Evolutionary conservation across 2,329 filamentous ascomycete species (phyloP), one percentile per base, ranked within the genome.

Genomic region (Escovopsis sp.): DNA sequence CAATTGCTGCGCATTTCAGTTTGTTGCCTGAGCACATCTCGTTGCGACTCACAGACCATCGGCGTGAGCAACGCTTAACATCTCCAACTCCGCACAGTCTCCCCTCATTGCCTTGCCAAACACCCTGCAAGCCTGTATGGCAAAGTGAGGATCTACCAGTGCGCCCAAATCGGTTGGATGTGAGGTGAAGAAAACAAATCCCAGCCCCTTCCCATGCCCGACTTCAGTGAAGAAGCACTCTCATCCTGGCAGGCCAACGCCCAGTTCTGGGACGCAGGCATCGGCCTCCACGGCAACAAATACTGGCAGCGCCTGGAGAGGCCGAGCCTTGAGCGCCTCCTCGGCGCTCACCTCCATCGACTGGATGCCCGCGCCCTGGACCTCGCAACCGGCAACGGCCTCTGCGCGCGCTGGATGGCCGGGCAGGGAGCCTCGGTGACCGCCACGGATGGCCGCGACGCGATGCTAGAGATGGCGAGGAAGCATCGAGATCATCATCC

Each of bases 361-460:
- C n/a, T 41, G 0, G 53, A 50, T 1, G 52, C 60, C 39, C 51
- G 51, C 7, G 64, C 63, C 0, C 56, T 71, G 6, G 68, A 71
- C 42, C 54, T 72, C n/a, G 65, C 67, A 4, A 68, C 65, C 0
- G 67, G 68, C 33, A 71, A 70, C 43, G 68, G 68, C 20, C 58
- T 71, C 24, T 61, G 63, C 14, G 64, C 67, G 13, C 61, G 67
- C 16, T 65, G 62, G 57, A 55, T 72, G 13, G 60, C 58, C 1
- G 49, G 49, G 9, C 45, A 55, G 16, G 61, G 59, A 9, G 58
- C 58, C 0, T 30, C 27, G n/a, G 63, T 71, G 11, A 46, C 64
- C 4, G 68, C 65, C 2, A 66, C 68, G 1, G 68, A 71, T 44
- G 67, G 61, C 33, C 62, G 60, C 31, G 39, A 47, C 15, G 50